Percentiles rank a stretch among this genome's conserved stretches.
phyloP scores from a whole-genome alignment of 768 basidiomycete genomes.

The Agrocybe pediades region DNA sequence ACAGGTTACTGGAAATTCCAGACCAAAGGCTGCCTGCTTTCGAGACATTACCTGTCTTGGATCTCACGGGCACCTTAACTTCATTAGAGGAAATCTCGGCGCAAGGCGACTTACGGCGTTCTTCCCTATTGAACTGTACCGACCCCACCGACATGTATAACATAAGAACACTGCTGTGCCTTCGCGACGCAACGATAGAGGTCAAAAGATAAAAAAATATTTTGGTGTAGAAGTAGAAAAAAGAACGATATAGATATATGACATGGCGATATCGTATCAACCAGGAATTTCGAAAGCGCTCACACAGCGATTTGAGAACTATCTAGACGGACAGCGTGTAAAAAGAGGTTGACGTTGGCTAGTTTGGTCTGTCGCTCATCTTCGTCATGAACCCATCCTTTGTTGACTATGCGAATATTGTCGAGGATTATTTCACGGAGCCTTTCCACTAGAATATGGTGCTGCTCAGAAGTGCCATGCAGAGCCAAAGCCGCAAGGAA shows the following conservation, averaged over 20 bases:
- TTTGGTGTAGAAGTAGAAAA: slow-evolving; percentile 6
- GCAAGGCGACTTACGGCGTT: slow-evolving; percentile 35
- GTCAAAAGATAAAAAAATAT: slow-evolving; percentile 11
- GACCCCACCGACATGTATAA: slow-evolving; percentile 11
- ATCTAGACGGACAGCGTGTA: slow-evolving; percentile 74
- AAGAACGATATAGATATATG: slow-evolving; percentile 16
- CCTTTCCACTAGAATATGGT: slow-evolving; percentile 81
- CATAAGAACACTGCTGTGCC: slow-evolving; percentile 21
- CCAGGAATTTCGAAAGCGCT: slow-evolving; percentile 20
- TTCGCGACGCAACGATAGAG: slow-evolving; percentile 6
- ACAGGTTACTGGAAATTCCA: slow-evolving; percentile 62
- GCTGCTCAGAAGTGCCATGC: slow-evolving; percentile 83
- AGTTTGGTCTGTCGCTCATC: slow-evolving; percentile 78
- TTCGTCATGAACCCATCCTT: slow-evolving; percentile 72
- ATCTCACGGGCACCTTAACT: slow-evolving; percentile 57
- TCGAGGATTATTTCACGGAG: slow-evolving; percentile 94
- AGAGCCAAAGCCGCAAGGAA: slow-evolving; percentile 89
- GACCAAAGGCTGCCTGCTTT: slow-evolving; percentile 50
- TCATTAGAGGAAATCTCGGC: slow-evolving; percentile 31
- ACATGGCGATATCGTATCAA: slow-evolving; percentile 17
- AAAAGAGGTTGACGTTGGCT: slow-evolving; percentile 90
- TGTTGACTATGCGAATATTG: slow-evolving; percentile 78
- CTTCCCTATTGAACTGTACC: slow-evolving; percentile 35
- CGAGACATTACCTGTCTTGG: slow-evolving; percentile 64
- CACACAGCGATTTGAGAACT: slow-evolving; percentile 71